A percentile compares a stretch with the other conserved stretches of the same genome.
phyloP scores from a whole-genome alignment of 352 stramenopile species.

The Globisporangium okanoganense region DNA sequence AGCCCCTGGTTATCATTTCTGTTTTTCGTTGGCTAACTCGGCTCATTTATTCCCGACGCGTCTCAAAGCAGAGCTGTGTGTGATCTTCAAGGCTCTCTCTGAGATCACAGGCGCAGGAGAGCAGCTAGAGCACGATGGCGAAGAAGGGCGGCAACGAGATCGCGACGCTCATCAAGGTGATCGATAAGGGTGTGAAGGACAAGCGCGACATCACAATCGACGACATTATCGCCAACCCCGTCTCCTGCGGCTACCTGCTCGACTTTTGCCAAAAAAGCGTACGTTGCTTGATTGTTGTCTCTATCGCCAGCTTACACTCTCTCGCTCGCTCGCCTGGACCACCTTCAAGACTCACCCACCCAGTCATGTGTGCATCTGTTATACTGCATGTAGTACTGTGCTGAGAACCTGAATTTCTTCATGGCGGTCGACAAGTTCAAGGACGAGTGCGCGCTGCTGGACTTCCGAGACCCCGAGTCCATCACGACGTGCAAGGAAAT shows the following conservation, averaged over 20 bases:
- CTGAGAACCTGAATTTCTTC: conserved; percentile 86
- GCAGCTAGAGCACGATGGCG: conserved; percentile 25
- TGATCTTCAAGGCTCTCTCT: neutral
- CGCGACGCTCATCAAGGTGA: conserved; percentile 52
- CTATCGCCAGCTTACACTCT: no score
- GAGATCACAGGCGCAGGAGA: neutral
- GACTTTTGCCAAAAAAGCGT: conserved; percentile 86
- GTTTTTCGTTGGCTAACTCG: conserved; percentile 5
- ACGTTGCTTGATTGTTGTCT: conserved; percentile 18
- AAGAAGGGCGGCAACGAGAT: conserved; percentile 76
- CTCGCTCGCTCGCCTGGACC: no score
- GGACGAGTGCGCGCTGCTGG: conserved; percentile 68
- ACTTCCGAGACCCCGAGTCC: conserved; percentile 77
- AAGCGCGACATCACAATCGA: conserved; percentile 81
- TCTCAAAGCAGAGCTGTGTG: neutral
- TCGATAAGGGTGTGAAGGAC: conserved; percentile 66
- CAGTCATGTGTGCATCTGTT: neutral
- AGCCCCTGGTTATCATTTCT: neutral
- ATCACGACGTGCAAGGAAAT: conserved; percentile 81
- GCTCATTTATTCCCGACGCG: neutral
- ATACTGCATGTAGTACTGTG: conserved; percentile 61
- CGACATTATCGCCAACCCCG: conserved; percentile 83
- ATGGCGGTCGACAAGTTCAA: conserved; percentile 88
- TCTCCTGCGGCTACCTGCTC: conserved; percentile 80
- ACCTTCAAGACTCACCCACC: neutral